Conservation (phyloP, 805 yeast genomes). For the Saccharomycopsis babjevae region DNA sequence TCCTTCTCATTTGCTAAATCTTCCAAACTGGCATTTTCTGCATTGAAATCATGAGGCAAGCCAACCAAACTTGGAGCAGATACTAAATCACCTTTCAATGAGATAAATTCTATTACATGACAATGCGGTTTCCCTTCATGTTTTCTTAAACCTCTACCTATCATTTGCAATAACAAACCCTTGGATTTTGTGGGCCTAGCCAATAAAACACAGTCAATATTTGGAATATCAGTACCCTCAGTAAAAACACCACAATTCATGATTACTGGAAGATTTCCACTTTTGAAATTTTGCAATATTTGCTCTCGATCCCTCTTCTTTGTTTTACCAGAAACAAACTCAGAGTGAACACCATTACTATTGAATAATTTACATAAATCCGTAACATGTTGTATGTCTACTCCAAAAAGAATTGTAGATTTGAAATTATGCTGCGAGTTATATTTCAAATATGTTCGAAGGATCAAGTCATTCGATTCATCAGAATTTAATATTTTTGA, state of each 20-base stretch:
- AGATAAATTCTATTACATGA: slow-evolving; percentile 71
- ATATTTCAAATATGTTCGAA: slow-evolving; percentile 41
- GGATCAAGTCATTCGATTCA: slow-evolving; percentile 45
- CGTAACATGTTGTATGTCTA: slow-evolving; percentile 57
- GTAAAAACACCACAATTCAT: slow-evolving; percentile 87
- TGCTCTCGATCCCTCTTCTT: slow-evolving; percentile 38
- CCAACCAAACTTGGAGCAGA: slow-evolving; percentile 46
- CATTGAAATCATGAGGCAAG: not conserved
- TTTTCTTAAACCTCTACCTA: slow-evolving; percentile 77
- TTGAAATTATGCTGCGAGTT: slow-evolving; percentile 32
- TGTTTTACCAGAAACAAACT: slow-evolving; percentile 62
- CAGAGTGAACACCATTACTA: slow-evolving; percentile 54
- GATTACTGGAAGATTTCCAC: slow-evolving; percentile 57
- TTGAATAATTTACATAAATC: slow-evolving; percentile 44
- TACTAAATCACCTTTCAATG: slow-evolving; percentile 41
- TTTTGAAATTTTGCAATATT: slow-evolving; percentile 47
- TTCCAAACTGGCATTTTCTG: not conserved
- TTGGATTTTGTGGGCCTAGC: slow-evolving; percentile 76
- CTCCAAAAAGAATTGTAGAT: slow-evolving; percentile 71
- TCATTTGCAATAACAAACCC: slow-evolving; percentile 70
- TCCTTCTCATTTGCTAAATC: not conserved
- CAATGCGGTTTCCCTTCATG: slow-evolving; percentile 55
- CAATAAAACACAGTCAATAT: slow-evolving; percentile 67
- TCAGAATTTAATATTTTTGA: slow-evolving; percentile 46
- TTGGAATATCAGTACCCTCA: slow-evolving; percentile 92